A percentile compares a stretch with the other conserved stretches of the same genome.
Evolutionary conservation across 2,329 filamentous ascomycete genomes (phyloP).

Genomic region (Penicillium sp.): DNA sequence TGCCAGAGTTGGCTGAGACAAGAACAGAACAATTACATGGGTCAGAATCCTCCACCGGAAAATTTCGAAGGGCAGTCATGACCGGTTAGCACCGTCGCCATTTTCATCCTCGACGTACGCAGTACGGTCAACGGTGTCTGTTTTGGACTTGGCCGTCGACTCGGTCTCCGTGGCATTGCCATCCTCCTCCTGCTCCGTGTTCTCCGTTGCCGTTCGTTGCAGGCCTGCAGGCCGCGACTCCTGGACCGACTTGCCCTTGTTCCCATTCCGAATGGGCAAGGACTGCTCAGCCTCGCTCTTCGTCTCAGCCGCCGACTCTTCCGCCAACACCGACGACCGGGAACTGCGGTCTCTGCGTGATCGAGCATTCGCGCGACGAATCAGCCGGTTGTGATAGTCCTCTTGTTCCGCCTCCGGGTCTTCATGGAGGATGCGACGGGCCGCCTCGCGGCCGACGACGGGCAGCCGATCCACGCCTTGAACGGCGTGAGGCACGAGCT

Average conservation of each 20-base stretch:
- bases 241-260: constrained; percentile 26
- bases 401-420: constrained; percentile 34
- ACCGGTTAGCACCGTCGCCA: no score
- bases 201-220: constrained; percentile 1
- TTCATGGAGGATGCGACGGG: constrained; percentile 41
- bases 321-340: constrained; percentile 13
- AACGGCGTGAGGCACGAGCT: constrained; percentile 50
- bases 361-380: constrained; percentile 24
- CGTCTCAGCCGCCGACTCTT: constrained; percentile 28
- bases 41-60: no score
- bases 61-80: no score
- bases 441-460: constrained; percentile 41
- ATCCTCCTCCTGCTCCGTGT: constrained; percentile 13
- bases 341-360: constrained; percentile 14
- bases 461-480: constrained; percentile 40
- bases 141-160: constrained; percentile 9
- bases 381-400: constrained; percentile 36
- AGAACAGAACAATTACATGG: no score
- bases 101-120: constrained; percentile 16
- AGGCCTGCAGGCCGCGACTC: constrained; percentile 3
- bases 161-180: constrained; percentile 19
- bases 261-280: constrained; percentile 9
- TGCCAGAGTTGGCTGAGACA: no score
- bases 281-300: constrained; percentile 25
- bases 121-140: constrained; percentile 6